phyloP scores from a whole-genome alignment of 495 filamentous ascomycete genomes.

The Ramalina intermedia region DNA sequence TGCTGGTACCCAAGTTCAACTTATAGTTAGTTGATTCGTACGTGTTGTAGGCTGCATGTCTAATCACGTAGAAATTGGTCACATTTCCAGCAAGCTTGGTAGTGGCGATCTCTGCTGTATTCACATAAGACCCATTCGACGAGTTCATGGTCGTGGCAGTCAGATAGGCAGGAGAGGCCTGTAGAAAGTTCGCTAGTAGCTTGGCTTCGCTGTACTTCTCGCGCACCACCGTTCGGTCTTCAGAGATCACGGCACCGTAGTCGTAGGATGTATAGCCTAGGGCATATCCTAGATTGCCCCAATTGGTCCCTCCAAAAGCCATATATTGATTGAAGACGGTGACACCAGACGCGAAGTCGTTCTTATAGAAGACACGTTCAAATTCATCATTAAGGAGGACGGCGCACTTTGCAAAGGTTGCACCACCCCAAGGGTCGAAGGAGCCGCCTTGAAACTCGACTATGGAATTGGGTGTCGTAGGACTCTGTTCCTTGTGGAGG shows the following conservation, averaged over 20 bases:
- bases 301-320: constrained; percentile 68
- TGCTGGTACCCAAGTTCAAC: constrained; percentile 44
- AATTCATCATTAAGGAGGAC: constrained; percentile 53
- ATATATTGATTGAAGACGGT: constrained; percentile 56
- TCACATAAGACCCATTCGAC: constrained; percentile 35
- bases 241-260: constrained; percentile 52
- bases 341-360: constrained; percentile 49
- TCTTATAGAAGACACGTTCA: constrained; percentile 70
- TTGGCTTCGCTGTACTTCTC: constrained; percentile 75
- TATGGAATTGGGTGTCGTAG: constrained; percentile 52
- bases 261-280: constrained; percentile 65
- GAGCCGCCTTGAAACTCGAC: constrained; percentile 64
- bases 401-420: constrained; percentile 49
- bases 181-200: constrained; percentile 56
- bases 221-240: constrained; percentile 48
- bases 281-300: constrained; percentile 43
- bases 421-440: constrained; percentile 63
- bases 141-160: constrained; percentile 32
- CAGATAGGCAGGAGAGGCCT: constrained; percentile 53
- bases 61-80: constrained; percentile 48
- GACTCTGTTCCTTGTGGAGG: constrained; percentile 42
- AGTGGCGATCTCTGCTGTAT: constrained; percentile 35
- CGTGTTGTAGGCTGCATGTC: constrained; percentile 48
- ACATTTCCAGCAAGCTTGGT: constrained; percentile 44
- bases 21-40: constrained; percentile 42